phyloP scores from a whole-genome alignment of 352 stramenopile species.

The Phytophthora rubi region DNA sequence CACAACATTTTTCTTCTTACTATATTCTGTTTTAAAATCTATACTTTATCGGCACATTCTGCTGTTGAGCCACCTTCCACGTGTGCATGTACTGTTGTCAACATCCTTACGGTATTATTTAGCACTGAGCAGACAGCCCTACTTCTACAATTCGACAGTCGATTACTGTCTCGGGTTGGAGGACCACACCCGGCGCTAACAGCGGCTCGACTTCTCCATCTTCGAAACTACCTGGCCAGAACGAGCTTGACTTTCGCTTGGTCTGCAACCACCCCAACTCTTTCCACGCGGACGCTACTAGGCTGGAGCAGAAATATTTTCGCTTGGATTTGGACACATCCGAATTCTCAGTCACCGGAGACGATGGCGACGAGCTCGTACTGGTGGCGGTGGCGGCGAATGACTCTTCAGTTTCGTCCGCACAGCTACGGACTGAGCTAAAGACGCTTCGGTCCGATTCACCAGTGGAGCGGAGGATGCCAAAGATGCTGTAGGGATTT shows the following conservation, averaged over 20 bases:
- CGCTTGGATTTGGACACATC: slow-evolving; percentile 42
- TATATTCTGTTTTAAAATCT: too few relatives aligned
- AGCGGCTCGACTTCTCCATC: slow-evolving; percentile 74
- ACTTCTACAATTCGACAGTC: slow-evolving; percentile 88
- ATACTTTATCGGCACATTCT: too few relatives aligned
- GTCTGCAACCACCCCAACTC: slow-evolving; percentile 80
- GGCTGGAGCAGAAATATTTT: slow-evolving; percentile 89
- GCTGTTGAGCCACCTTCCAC: too few relatives aligned
- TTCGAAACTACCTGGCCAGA: slow-evolving; percentile 87
- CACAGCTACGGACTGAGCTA: slow-evolving; percentile 7
- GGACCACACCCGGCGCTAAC: slow-evolving; percentile 46
- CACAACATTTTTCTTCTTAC: too few relatives aligned
- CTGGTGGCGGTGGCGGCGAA: slow-evolving; percentile 27
- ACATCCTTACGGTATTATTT: slow-evolving; percentile 9
- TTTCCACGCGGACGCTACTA: slow-evolving; percentile 81
- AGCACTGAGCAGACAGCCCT: slow-evolving; percentile 52
- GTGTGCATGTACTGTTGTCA: too few relatives aligned
- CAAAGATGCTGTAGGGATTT: slow-evolving; percentile 87
- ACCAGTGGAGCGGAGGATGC: slow-evolving; percentile 61
- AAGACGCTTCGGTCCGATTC: slow-evolving; percentile 55
- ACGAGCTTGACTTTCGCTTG: slow-evolving; percentile 72
- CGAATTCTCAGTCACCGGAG: slow-evolving; percentile 5
- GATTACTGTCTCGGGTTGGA: slow-evolving; percentile 70
- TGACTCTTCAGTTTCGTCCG: slow-evolving; percentile 22
- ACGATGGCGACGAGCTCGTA: slow-evolving; percentile 30